Percentiles rank a stretch among this genome's conserved stretches.
These are phyloP conservation scores for Rhazya stricta DNA, from an alignment of 257 asterid species.

Conservation along the genomic window DNA sequence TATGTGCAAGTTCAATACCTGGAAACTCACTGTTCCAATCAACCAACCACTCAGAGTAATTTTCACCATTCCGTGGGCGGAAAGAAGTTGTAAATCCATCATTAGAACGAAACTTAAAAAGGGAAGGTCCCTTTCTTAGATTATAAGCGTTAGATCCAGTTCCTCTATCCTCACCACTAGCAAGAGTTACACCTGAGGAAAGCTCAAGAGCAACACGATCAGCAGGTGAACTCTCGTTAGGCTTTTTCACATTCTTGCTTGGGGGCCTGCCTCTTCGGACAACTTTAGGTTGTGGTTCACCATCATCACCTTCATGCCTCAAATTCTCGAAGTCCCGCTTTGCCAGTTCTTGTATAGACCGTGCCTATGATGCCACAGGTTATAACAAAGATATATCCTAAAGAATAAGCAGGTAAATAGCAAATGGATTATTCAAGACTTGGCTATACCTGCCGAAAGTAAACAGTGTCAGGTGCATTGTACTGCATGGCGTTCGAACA, in stretches of 20 bases:
- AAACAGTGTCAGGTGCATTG: conserved; percentile 75
- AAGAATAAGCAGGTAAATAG: conserved; percentile 6
- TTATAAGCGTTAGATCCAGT: conserved; percentile 67
- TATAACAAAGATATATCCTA: conserved; percentile 15
- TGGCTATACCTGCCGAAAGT: conserved; percentile 73
- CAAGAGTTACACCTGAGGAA: conserved; percentile 56
- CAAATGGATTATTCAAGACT: conserved; percentile 6
- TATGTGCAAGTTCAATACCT: conserved; percentile 39
- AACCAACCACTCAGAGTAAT: conserved; percentile 51
- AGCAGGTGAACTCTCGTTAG: conserved; percentile 46
- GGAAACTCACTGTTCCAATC: conserved; percentile 97
- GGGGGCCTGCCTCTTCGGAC: conserved; percentile 99
- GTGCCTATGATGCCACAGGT: conserved; percentile 50
- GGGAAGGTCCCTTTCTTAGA: conserved; percentile 61
- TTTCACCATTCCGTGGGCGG: conserved; percentile 66
- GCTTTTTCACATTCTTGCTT: conserved; percentile 59
- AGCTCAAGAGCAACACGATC: conserved; percentile 49
- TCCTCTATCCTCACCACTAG: conserved; percentile 54
- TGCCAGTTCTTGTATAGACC: conserved; percentile 76
- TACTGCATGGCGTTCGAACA: conserved; percentile 94
- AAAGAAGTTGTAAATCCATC: conserved; percentile 46
- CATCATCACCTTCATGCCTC: conserved; percentile 82
- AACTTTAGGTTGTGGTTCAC: conserved; percentile 87
- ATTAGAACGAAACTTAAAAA: conserved; percentile 38
- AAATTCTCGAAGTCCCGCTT: conserved; percentile 80